Conservation (phyloP, 2,329 filamentous ascomycete species). For the Fusarium ambrosium region DNA sequence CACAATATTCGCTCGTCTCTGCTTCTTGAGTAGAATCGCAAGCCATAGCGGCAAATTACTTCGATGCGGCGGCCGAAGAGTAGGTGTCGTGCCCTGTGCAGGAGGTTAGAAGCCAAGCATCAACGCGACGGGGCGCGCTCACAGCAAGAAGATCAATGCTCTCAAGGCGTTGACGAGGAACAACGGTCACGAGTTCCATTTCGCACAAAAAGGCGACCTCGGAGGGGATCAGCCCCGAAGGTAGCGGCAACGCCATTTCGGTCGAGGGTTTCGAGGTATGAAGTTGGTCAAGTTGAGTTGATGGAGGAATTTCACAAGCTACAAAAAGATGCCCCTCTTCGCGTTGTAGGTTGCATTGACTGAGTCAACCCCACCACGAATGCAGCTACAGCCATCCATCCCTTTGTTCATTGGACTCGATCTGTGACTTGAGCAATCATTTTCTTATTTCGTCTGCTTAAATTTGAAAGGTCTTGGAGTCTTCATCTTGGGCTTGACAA, state of each 20-base stretch:
- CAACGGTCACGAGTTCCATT: slow-evolving; percentile 95
- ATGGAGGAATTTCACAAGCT: slow-evolving; percentile 32
- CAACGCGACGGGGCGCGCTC: slow-evolving; percentile 57
- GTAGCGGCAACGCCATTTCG: slow-evolving; percentile 65
- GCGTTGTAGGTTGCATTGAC: background rate
- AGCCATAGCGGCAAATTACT: slow-evolving; percentile 91
- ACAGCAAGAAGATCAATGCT: slow-evolving; percentile 88
- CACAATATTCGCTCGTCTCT: slow-evolving; percentile 92
- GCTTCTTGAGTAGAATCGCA: slow-evolving; percentile 92
- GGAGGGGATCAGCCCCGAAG: slow-evolving; percentile 77
- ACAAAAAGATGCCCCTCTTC: slow-evolving; percentile 26
- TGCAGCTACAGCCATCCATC: background rate
- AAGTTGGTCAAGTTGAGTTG: slow-evolving; percentile 18
- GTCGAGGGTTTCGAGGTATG: background rate
- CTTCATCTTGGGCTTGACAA: no score
- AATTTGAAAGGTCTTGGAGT: background rate
- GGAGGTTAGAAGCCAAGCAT: slow-evolving; percentile 31
- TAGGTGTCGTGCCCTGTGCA: slow-evolving; percentile 79
- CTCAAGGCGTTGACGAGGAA: slow-evolving; percentile 91
- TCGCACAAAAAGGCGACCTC: slow-evolving; percentile 97
- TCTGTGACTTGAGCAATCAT: background rate
- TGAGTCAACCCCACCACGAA: slow-evolving; percentile 30
- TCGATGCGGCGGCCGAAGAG: slow-evolving; percentile 85
- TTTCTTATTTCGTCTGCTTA: background rate
- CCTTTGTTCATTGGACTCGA: background rate